These are phyloP conservation scores for Blastobotrys proliferans DNA, from an alignment of 1,139 yeast species.

Conservation along the genomic window DNA sequence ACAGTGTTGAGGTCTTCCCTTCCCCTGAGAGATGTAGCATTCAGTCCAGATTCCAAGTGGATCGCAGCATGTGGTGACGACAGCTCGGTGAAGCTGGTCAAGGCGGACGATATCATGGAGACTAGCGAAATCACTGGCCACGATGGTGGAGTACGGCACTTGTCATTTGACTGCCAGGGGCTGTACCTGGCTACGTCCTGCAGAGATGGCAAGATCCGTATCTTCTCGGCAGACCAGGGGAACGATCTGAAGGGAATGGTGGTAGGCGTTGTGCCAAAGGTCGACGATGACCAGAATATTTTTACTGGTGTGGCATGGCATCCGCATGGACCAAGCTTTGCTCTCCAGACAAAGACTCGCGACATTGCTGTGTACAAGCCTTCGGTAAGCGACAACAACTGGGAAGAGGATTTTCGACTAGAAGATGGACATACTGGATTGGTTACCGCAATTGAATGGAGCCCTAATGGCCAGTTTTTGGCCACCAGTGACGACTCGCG, in stretches of 20 bases:
- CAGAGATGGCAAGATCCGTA: constrained; percentile 61
- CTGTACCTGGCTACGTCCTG: constrained; percentile 60
- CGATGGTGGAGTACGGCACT: constrained; percentile 49
- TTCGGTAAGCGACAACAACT: constrained; percentile 14
- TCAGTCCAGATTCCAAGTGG: constrained; percentile 69
- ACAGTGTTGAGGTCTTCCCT: constrained; percentile 42
- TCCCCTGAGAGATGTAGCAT: constrained; percentile 61
- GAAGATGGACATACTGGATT: constrained; percentile 20
- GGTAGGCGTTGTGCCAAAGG: constrained; percentile 35
- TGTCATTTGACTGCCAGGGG: constrained; percentile 60
- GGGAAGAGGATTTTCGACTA: constrained; percentile 16
- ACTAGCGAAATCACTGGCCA: constrained; percentile 36
- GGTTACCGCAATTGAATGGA: constrained; percentile 53
- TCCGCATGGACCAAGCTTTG: constrained; percentile 60
- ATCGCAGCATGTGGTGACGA: constrained; percentile 78
- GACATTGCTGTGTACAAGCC: constrained; percentile 34
- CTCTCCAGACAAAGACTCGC: constrained; percentile 47
- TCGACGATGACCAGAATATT: constrained; percentile 30
- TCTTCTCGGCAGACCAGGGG: constrained; percentile 50
- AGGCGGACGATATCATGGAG: constrained; percentile 40
- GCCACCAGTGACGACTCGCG: constrained; percentile 51
- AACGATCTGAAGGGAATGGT: constrained; percentile 39
- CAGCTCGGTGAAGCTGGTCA: constrained; percentile 53
- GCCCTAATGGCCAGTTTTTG: constrained; percentile 55
- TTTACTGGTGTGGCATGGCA: constrained; percentile 52